These are phyloP conservation scores for Clitoria ternatea DNA, from an alignment of 306 rosid species.

Conservation along the genomic window DNA sequence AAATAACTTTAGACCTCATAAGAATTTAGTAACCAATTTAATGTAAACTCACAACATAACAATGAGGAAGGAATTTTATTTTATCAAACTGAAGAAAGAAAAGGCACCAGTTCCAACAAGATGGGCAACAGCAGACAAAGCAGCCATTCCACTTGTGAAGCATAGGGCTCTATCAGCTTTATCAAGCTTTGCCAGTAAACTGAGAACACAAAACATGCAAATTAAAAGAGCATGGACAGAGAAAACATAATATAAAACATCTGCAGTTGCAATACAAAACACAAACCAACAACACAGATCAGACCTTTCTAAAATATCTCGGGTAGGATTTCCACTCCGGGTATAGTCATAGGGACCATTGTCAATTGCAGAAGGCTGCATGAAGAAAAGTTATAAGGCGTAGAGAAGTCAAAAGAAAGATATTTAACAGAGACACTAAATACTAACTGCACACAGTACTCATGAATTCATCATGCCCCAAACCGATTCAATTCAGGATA, in stretches of 20 bases:
- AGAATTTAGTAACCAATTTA: not conserved
- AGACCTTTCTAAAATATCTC: conserved; percentile 84
- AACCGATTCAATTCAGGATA: not conserved
- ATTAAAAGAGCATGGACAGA: conserved; percentile 15
- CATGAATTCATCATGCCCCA: not conserved
- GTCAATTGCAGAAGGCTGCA: conserved; percentile 84
- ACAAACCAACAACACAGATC: conserved; percentile 15
- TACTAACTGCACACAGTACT: not conserved
- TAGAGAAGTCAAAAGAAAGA: not conserved
- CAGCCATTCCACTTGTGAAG: conserved; percentile 99
- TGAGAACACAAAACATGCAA: conserved; percentile 33
- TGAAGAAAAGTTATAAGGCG: conserved; percentile 9
- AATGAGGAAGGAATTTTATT: conserved; percentile 13
- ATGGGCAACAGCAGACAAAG: conserved; percentile 74
- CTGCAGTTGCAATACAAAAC: not conserved
- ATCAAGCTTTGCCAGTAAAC: conserved; percentile 80
- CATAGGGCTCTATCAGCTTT: conserved; percentile 91
- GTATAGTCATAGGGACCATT: conserved; percentile 92
- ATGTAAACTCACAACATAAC: not conserved
- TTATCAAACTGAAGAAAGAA: conserved; percentile 21
- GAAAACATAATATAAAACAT: conserved; percentile 18
- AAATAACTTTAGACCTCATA: not conserved
- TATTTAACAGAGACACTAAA: not conserved
- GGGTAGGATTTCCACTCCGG: conserved; percentile 92
- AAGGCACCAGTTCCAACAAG: conserved; percentile 71